Evolutionary conservation across 169 alveolate species (phyloP).

Genomic region (Plasmodium yoelii): DNA sequence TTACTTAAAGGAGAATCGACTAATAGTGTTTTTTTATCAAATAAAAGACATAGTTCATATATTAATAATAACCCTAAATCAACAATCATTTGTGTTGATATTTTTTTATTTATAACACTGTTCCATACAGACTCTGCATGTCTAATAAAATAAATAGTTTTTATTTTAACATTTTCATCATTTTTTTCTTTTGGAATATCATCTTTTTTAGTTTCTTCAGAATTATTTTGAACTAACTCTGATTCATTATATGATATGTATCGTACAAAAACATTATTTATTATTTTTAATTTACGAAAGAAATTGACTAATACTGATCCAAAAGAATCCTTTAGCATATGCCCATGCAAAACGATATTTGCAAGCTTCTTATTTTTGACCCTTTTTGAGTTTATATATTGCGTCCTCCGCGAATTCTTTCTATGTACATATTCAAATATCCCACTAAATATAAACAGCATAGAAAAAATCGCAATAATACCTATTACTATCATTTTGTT

Average conservation of each 20-base stretch:
- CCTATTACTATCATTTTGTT: conserved; percentile 3
- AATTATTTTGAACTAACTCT: neutral
- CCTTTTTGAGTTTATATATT: neutral
- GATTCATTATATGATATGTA: neutral
- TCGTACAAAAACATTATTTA: too few species aligned
- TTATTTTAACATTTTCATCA: conserved; percentile 20
- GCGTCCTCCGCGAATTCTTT: conserved; percentile 9
- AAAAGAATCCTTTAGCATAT: conserved; percentile 19
- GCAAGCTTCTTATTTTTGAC: conserved; percentile 4
- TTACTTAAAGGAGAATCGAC: conserved; percentile 69
- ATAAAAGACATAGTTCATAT: conserved; percentile 31
- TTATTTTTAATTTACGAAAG: conserved; percentile 14
- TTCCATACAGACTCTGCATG: conserved; percentile 73
- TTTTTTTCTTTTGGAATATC: neutral
- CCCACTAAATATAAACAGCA: conserved; percentile 8
- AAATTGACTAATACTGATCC: conserved; percentile 9
- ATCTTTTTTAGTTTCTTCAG: neutral
- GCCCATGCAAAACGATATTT: conserved; percentile 35
- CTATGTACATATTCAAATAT: conserved; percentile 40
- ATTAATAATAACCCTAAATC: conserved; percentile 16
- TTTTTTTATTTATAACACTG: conserved; percentile 23
- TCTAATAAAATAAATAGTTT: conserved; percentile 67
- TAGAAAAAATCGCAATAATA: neutral
- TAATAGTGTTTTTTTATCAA: conserved; percentile 31
- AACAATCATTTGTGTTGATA: neutral